Base-by-base conservation (phyloP, 2,329 filamentous ascomycete genomes). In the Bisporella sp. region DNA sequence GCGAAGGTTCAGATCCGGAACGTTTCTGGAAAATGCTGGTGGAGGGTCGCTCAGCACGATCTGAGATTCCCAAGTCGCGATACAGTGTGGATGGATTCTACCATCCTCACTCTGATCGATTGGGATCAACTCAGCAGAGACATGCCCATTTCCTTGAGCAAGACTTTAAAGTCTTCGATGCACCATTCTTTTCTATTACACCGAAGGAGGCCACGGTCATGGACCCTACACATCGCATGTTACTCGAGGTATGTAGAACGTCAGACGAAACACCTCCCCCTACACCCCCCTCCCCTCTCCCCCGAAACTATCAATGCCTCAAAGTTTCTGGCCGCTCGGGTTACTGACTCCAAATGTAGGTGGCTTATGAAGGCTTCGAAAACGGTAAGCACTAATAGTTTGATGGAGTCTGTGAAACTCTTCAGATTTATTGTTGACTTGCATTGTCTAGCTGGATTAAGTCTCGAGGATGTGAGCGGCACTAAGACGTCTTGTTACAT, bases 221-320 rank as follows among this genome's bases (percentile, higher is more conserved):
- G 64, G 65, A 67, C 47, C 75, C 75, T 5, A 75, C 78, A 51
- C 75, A 78, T 55, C 64, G 75, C n/a, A 65, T 78, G 30, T 63
- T 78, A 1, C 69, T 79, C 1, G 76, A 79, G 13, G 45, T 55
- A 21, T 8, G 41, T 42, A 11, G 21, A 42, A 42, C 11, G 41
- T 42, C 28, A n/a, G 8, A 8, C 3, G 13, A 9, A 42, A 9
- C 21, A 21, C 21, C 21, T 21, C 21, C 21, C 21, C n/a, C n/a
- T n/a, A n/a, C n/a, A n/a, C n/a, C n/a, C n/a, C n/a, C n/a, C n/a
- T n/a, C n/a, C n/a, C n/a, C n/a, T n/a, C n/a, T n/a, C n/a, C n/a
- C 21, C 21, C 21, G 3, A 21, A 21, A 21, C 21, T 21, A 21
- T 21, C 2, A 21, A 21, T 21, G 21, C 21, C 21, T 21, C 21